Evolutionary conservation across 495 filamentous ascomycete species (phyloP).

Genomic region (Tuber melanosporum): DNA sequence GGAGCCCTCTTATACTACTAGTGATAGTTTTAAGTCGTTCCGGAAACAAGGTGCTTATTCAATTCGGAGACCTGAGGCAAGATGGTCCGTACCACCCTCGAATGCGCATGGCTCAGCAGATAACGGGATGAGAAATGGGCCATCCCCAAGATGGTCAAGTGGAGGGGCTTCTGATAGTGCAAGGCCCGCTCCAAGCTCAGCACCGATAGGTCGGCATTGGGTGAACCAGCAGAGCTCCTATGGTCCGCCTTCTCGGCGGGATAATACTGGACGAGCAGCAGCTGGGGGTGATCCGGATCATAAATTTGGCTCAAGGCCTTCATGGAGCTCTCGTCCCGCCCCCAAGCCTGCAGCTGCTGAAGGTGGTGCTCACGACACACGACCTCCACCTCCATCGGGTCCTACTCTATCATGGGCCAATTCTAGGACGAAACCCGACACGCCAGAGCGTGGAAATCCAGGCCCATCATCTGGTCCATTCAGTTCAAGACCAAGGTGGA

Average conservation of each 20-base stretch:
- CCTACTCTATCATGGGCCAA: not conserved
- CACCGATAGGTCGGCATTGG: not conserved
- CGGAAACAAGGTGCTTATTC: not conserved
- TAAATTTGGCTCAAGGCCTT: not conserved
- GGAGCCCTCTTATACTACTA: not conserved
- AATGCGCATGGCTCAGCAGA: not conserved
- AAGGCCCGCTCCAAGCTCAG: not conserved
- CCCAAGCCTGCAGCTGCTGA: not conserved
- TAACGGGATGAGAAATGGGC: not conserved
- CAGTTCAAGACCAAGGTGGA: not conserved
- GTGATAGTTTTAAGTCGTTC: not conserved
- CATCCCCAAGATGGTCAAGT: not conserved
- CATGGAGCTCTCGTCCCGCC: not conserved
- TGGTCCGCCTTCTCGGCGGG: not conserved
- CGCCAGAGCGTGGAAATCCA: not conserved
- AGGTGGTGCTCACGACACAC: not conserved
- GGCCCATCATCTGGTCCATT: not conserved
- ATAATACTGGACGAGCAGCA: not conserved
- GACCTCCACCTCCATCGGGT: not conserved
- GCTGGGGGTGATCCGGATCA: not conserved
- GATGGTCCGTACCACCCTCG: not conserved
- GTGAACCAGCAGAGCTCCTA: not conserved
- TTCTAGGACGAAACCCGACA: not conserved
- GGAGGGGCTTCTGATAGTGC: not conserved
- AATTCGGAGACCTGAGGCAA: not conserved